Evolutionary conservation across 2,329 filamentous ascomycete genomes (phyloP), one percentile per base, ranked within the genome.

Genomic region (Saccharata proteae): DNA sequence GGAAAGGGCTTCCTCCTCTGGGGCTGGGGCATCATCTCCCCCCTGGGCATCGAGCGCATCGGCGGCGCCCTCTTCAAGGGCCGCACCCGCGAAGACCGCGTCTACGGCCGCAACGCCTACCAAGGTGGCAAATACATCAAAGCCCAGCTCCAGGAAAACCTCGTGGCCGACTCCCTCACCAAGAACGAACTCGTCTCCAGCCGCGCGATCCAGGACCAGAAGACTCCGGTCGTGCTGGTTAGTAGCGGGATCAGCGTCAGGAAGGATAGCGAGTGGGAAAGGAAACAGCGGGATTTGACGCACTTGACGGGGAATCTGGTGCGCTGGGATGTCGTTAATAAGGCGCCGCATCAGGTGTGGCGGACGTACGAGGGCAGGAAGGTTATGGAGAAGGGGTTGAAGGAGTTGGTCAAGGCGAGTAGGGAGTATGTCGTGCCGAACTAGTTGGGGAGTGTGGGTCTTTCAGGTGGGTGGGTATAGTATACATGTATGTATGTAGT

Each of bases 291-390:
- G 43, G 86, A 93, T 47, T 58, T 94, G 38, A 85, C 77, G 6
- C 73, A 69, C 37, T 62, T 96, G 42, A 94, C 88, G 1, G 67
- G 77, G 31, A 84, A 85, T 28, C 60, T 96, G 30, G 55, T 80
- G 35, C 64, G 70, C 22, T 98, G 88, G 86, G 84, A 93, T 53
- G 71, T 93, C 31, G 83, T 94, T 8, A 73, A 80, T 35, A 71
- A 77, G 39, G 85, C 86, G 3, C 81, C 85, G 4, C 83, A 93
- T 52, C 71, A 86, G 51, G 78, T 96, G 1, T 98, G 90, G 90
- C 62, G 61, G 44, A 83, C 77, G 3, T 53, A 66, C 2, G 70
- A 85, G 28, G 88, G 88, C 1, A 67, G 82, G 33, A 58, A 73
- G 30, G 57, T 74, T 27, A 77, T 96, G 55, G 86, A 93, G 62